Conservation (phyloP, 2,329 filamentous ascomycete genomes). For the Scedosporium apiospermum region DNA sequence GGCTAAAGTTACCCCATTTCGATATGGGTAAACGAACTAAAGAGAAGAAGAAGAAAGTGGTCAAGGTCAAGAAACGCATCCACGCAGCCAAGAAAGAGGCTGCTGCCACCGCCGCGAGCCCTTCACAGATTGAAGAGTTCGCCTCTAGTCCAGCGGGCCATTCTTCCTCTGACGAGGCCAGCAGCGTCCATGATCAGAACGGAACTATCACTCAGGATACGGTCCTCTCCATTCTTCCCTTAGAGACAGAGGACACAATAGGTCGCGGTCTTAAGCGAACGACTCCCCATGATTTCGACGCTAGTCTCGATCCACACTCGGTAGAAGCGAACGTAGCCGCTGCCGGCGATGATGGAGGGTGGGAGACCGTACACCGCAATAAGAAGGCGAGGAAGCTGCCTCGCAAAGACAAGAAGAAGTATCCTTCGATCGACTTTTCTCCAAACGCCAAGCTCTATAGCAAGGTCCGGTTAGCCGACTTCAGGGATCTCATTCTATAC, state of each 20-base stretch:
- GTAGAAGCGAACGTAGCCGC: constrained; percentile 2
- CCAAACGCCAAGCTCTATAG: constrained; percentile 47
- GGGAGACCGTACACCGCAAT: constrained; percentile 44
- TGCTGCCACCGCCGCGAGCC: constrained; percentile 1
- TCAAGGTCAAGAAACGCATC: constrained; percentile 8
- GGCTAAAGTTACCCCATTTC: too few relatives aligned
- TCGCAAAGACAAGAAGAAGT: constrained; percentile 42
- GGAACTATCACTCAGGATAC: not conserved
- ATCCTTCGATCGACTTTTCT: constrained; percentile 51
- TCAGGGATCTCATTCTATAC: constrained; percentile 57
- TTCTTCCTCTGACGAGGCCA: not conserved
- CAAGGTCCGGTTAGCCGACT: constrained; percentile 51
- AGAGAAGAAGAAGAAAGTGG: constrained; percentile 12
- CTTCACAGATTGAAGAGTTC: not conserved
- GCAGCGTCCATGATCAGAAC: not conserved
- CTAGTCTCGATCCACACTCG: constrained; percentile 22
- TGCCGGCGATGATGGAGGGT: constrained; percentile 27
- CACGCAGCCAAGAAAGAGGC: constrained; percentile 8
- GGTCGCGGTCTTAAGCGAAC: constrained; percentile 35
- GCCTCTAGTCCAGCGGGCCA: not conserved
- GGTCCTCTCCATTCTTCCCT: not conserved
- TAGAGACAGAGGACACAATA: not conserved
- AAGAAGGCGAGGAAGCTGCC: constrained; percentile 56
- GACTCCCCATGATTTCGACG: constrained; percentile 33
- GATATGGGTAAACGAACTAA: constrained; percentile 17